These are phyloP conservation scores for Inga leiocalycina DNA, from an alignment of 306 rosid genomes.

Conservation along the genomic window DNA sequence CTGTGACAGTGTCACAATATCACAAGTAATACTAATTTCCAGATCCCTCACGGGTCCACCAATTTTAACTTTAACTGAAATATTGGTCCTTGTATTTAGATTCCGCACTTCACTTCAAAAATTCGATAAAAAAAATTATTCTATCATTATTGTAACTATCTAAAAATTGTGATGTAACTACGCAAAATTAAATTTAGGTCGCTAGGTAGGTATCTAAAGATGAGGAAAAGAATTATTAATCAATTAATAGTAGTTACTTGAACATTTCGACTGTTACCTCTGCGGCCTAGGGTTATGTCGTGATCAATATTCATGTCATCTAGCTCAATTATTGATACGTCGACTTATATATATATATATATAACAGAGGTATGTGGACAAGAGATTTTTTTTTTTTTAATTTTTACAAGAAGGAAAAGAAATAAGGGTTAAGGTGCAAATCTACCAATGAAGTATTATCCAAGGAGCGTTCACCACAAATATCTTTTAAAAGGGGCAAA, in stretches of 20 bases:
- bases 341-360: not conserved
- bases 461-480: too few relatives aligned
- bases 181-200: not conserved
- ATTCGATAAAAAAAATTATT: not conserved
- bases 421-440: not conserved
- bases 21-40: not conserved
- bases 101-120: not conserved
- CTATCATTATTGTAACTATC: not conserved
- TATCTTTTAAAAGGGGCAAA: too few relatives aligned
- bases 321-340: not conserved
- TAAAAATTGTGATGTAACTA: not conserved
- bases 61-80: not conserved
- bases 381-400: not conserved
- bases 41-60: not conserved
- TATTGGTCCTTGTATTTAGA: not conserved
- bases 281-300: not conserved
- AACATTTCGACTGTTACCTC: not conserved
- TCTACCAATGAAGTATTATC: too few relatives aligned
- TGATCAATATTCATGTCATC: not conserved
- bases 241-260: not conserved
- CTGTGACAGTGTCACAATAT: not conserved
- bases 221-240: not conserved
- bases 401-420: not conserved
- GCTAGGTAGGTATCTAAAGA: not conserved
- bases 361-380: not conserved